Evolutionary conservation across 208 protist genomes (phyloP), one percentile per base, ranked within the genome.

Genomic region (Acanthamoeba quina): DNA sequence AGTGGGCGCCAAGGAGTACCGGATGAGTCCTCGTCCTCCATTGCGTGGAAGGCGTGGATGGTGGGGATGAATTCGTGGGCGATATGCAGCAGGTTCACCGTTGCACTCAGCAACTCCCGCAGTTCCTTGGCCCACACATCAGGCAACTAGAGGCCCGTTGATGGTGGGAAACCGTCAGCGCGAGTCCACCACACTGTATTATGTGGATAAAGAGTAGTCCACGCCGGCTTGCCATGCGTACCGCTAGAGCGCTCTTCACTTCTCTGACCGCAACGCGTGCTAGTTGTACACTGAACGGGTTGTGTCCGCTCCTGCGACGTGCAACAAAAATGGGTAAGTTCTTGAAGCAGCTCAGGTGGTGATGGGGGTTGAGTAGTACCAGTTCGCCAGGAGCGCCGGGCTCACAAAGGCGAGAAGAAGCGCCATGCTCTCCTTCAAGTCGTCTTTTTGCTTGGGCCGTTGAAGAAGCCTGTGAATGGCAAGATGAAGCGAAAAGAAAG

Each of bases 11-110:
- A 52, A 78, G 19, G 6, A 13, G 47, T 86, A 54, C 78, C 78
- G 2, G 21, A 7, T 13, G 29, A 34, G 6, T 62, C 78, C 19
- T 62, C 78, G 29, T 54, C 49, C 47, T 54, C 41, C 17, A 56
- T 86, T 5, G 15, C 21, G n/a, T 86, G 78, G 21, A 56, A 86
- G 17, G 78, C 78, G 52, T 86, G 41, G 15, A 86, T 86, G 52
- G 47, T 34, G 29, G 78, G 78, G 29, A 86, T 86, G 78, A 86
- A 86, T 26, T 86, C 78, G 78, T 86, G 78, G 3, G 78, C 78
- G 0, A 86, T 62, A 49, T 86, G 78, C 15, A 86, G 24, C 47
- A 86, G 49, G 11, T 62, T 26, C 47, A 62, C 47, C 15, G 78
- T 86, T 24, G 78, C 41, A 9, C 29, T 13, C 41, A 86, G 49